Evolutionary conservation across 1,284 basidiomycete species (phyloP).

Genomic region (Bondarzewia mesenterica): DNA sequence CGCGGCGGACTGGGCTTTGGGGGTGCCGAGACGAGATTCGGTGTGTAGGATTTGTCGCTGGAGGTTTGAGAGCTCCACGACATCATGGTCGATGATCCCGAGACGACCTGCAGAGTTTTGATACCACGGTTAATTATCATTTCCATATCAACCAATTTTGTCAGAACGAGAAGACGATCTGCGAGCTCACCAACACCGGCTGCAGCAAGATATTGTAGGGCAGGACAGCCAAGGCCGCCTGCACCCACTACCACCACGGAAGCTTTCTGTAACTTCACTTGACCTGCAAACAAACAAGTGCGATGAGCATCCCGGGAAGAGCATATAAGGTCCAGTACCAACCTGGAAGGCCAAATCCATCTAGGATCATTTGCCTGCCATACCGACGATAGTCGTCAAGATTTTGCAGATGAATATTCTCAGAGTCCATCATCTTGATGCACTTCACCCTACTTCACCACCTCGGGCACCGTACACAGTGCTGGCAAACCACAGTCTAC

Average conservation of each 20-base stretch:
- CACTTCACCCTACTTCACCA: too few relatives aligned
- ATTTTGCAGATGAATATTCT: constrained; percentile 32
- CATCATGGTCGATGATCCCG: constrained; percentile 88
- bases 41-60: constrained; percentile 91
- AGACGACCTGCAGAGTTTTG: constrained; percentile 52
- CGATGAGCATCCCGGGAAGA: background rate
- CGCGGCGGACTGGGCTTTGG: constrained; percentile 81
- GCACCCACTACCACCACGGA: constrained; percentile 89
- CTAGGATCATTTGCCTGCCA: constrained; percentile 95
- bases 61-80: constrained; percentile 87
- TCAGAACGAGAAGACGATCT: background rate
- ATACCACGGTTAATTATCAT: background rate
- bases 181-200: constrained; percentile 75
- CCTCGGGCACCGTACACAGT: too few relatives aligned
- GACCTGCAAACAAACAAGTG: constrained; percentile 45
- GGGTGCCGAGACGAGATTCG: constrained; percentile 71
- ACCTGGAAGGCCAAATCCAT: constrained; percentile 84
- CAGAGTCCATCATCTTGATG: too few relatives aligned
- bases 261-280: constrained; percentile 71
- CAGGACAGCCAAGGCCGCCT: constrained; percentile 94
- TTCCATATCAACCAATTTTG: background rate
- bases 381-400: constrained; percentile 82
- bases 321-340: constrained; percentile 6
- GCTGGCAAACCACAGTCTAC: too few relatives aligned
- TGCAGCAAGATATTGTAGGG: constrained; percentile 87